Base-by-base conservation (phyloP, 2,329 filamentous ascomycete genomes). In the Biscogniauxia marginata region DNA sequence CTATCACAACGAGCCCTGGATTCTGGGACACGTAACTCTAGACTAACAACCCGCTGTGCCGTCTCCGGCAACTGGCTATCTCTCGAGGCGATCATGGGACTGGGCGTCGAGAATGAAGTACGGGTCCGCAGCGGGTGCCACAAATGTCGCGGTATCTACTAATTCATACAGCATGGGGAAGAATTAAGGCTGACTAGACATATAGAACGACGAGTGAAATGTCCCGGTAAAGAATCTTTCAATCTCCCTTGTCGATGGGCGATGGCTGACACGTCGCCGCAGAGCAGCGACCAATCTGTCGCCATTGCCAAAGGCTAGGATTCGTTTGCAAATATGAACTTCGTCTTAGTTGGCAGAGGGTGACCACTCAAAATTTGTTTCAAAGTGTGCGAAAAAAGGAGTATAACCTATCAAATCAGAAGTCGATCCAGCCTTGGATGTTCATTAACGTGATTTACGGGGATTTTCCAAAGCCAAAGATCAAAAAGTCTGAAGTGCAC, bases 311-410 rank as follows among this genome's bases (percentile, higher is more conserved):
- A 60, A 49, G 60, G 21, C 49, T 64, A 13, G 62, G 63, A 9
- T 59, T 61, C 48, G 46, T 34, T n/a, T 67, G 64, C 34, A 60
- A 62, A 19, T 67, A 67, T 24, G 63, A 65, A 48, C 22, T 59
- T 18, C 60, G 57, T 8, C 53, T 67, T 51, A 59, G 50, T 53
- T 67, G 64, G 65, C 60, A 63, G 20, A 24, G 52, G 49, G 49
- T 60, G 18, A 47, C 44, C 8, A 23, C 7, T 56, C 51, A 49
- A 3, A 30, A 39, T 6, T 20, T 24, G 25, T 18, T 16, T 4
- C 7, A 43, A 8, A 30, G 7, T 8, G 5, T 24, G 18, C 9
- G 11, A 49, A 19, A 23, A n/a, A 9, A 3, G 3, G 2, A 30
- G 13, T 20, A 50, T 13, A 8, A 20, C 9, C 18, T 18, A 30